Percentiles rank a stretch among this genome's conserved stretches.
phyloP scores from a whole-genome alignment of 805 yeast species.

The Vanderwaltozyma verrucispora region DNA sequence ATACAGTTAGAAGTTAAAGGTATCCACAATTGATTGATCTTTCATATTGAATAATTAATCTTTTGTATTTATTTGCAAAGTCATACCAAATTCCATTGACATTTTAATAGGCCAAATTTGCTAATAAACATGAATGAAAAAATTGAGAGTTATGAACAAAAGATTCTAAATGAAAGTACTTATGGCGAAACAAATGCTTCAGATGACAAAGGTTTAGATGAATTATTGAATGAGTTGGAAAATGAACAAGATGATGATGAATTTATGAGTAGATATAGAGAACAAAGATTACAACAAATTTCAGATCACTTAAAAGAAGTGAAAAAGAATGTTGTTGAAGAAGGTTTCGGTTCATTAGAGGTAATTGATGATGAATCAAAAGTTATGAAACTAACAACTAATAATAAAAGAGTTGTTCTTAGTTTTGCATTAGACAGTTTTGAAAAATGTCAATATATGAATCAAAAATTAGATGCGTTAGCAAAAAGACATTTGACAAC shows the following conservation, averaged over 20 bases:
- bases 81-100: too few relatives aligned
- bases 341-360: conserved; percentile 36
- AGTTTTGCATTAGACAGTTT: conserved; percentile 59
- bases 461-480: conserved; percentile 33
- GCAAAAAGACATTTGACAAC: conserved; percentile 51
- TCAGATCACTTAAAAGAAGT: conserved; percentile 31
- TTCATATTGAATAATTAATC: too few relatives aligned
- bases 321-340: conserved; percentile 27
- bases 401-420: conserved; percentile 36
- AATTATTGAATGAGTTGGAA: conserved; percentile 39
- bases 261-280: conserved; percentile 46
- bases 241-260: conserved; percentile 33
- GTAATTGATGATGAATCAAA: conserved; percentile 42
- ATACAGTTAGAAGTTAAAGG: too few relatives aligned
- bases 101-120: too few relatives aligned
- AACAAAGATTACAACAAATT: conserved; percentile 50
- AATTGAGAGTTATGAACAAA: not conserved
- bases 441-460: conserved; percentile 50
- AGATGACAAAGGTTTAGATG: conserved; percentile 29
- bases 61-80: too few relatives aligned
- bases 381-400: conserved; percentile 42
- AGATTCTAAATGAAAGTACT: not conserved
- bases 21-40: too few relatives aligned
- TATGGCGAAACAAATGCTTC: not conserved
- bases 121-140: not conserved